These are phyloP conservation scores for Neodidymelliopsis sp. DNA, from an alignment of 2,329 filamentous ascomycete species.

Conservation along the genomic window DNA sequence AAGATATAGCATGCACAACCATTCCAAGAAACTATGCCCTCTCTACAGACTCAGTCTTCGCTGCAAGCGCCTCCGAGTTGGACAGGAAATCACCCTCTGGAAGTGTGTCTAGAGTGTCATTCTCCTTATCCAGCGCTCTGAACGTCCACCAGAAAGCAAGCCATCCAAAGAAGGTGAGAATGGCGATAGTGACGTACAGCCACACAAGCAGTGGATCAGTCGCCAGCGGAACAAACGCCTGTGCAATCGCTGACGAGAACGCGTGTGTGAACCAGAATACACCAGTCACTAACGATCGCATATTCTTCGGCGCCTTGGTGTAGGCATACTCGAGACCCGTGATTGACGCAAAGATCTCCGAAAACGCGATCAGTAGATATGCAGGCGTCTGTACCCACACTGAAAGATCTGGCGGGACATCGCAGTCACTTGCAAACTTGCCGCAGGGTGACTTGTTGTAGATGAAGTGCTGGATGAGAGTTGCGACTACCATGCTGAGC, in stretches of 20 bases:
- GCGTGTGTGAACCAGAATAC: constrained; percentile 45
- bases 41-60: constrained; percentile 19
- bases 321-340: constrained; percentile 75
- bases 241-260: constrained; percentile 34
- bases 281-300: constrained; percentile 53
- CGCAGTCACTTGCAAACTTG: constrained; percentile 47
- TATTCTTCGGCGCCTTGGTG: constrained; percentile 72
- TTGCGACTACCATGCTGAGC: constrained; percentile 65
- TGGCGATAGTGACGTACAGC: constrained; percentile 41
- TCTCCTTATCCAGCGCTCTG: constrained; percentile 36
- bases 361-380: constrained; percentile 62
- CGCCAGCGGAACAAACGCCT: constrained; percentile 31
- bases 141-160: constrained; percentile 40
- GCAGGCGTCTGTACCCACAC: constrained; percentile 61
- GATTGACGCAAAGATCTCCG: constrained; percentile 69
- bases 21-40: too few relatives aligned
- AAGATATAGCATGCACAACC: too few relatives aligned
- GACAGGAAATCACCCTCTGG: constrained; percentile 34
- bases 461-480: constrained; percentile 64
- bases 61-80: constrained; percentile 21
- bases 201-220: constrained; percentile 33
- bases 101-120: constrained; percentile 44
- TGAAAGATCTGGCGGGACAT: constrained; percentile 53
- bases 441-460: constrained; percentile 56
- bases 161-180: constrained; percentile 41